These are phyloP conservation scores for Aspergillus campestris DNA, from an alignment of 495 filamentous ascomycete genomes.

Conservation along the genomic window DNA sequence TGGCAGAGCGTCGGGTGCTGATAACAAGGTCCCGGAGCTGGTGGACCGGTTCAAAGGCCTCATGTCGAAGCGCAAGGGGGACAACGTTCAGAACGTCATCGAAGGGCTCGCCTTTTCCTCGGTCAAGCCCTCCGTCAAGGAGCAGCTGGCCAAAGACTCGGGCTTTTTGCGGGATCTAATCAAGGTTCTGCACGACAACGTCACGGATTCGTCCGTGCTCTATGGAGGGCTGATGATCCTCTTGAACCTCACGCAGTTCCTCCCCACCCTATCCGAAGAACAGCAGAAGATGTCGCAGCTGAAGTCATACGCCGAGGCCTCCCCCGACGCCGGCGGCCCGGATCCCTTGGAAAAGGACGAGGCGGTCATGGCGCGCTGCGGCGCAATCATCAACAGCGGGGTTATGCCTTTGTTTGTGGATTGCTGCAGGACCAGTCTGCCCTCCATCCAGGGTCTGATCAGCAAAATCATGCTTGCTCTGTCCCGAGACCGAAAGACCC, in stretches of 20 bases:
- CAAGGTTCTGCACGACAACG: conserved; percentile 49
- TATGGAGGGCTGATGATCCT: conserved; percentile 83
- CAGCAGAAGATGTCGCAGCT: conserved; percentile 84
- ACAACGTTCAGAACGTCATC: conserved; percentile 56
- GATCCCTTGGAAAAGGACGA: conserved; percentile 66
- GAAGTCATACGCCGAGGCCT: conserved; percentile 85
- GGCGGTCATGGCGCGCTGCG: conserved; percentile 68
- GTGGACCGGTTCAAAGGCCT: conserved; percentile 70
- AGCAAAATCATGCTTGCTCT: conserved; percentile 67
- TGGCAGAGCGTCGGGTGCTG: conserved; percentile 34
- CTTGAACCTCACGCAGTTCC: conserved; percentile 72
- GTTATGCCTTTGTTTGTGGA: conserved; percentile 65
- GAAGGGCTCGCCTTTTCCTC: conserved; percentile 93
- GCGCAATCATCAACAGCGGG: conserved; percentile 64
- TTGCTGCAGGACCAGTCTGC: conserved; percentile 54
- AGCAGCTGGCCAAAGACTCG: conserved; percentile 60
- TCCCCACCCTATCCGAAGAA: conserved; percentile 74
- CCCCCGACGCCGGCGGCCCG: conserved; percentile 47
- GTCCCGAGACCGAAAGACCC: conserved; percentile 57
- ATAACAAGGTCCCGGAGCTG: conserved; percentile 59
- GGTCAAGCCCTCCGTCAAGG: conserved; percentile 72
- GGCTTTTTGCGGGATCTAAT: conserved; percentile 60
- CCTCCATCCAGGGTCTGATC: conserved; percentile 60
- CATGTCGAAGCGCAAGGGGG: conserved; percentile 53
- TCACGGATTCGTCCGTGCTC: conserved; percentile 57